Evolutionary conservation across 306 rosid genomes (phyloP), one percentile per base, ranked within the genome.

Genomic region (Pterocarpus santalinus): DNA sequence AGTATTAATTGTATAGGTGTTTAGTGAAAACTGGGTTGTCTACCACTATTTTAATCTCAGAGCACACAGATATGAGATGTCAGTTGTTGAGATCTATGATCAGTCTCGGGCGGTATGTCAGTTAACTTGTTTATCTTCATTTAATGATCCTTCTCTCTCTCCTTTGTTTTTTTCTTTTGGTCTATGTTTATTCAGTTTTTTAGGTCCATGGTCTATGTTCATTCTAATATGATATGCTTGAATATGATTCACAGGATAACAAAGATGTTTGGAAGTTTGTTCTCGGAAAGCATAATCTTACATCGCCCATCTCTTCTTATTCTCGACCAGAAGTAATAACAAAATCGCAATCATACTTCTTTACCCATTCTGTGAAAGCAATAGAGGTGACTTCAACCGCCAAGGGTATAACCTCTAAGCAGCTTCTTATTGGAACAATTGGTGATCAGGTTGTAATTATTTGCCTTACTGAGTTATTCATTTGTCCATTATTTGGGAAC

Each of bases 1-100:
- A 79, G 47, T 87, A 60, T 69, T 69, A 43, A 74, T 86, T 80
- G 64, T 87, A 63, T 83, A 96, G 99, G 97, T 93, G 81, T 90
- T 93, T 83, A 93, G 99, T 69, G 99, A 96, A 90, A 96, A 96
- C 75, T 96, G 99, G 99, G 97, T 96, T 85, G 97, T 96, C 78
- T 96, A 92, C 83, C 99, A 96, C 91, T 96, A 96, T 89, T 96
- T 93, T 72, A 96, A 96, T 83, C 97, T 96, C 78, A 93, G 95
- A 86, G 99, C 98, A 44, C 99, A 96, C 89, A 90, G 98, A 93
- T 88, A 87, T 62, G 99, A 96, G 94, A 92, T 93, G 92, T 92
- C 99, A 60, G 97, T 96, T 69, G 82, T 96, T n/a, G 99, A 96
- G 89, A 84, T 96, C 83, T 96, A 92, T 55, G 99, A 96, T 86